Evolutionary conservation across 2,329 filamentous ascomycete species (phyloP), one percentile per base, ranked within the genome.

Genomic region (Aureobasidium uvarum): DNA sequence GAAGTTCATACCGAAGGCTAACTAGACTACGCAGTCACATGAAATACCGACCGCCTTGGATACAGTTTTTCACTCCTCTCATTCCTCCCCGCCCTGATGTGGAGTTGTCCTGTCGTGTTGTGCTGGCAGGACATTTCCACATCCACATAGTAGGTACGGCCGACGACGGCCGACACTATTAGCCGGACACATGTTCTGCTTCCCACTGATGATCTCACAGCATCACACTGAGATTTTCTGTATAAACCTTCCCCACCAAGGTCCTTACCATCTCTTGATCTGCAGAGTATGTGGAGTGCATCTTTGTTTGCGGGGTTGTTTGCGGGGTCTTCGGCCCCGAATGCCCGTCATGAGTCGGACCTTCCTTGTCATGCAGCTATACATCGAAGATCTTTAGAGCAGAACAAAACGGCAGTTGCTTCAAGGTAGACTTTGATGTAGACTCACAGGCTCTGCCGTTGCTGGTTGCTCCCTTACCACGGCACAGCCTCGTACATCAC

Each of bases 241-340:
- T 43, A 31, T n/a, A 33, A 45, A 20, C 51, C 54, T 58, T 13
- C 33, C 33, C 38, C 38, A 43, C 25, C 38, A 43, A 31, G 25
- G 18, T 14, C 20, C 7, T 3, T 41, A 20, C 52, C n/a, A 28
- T 28, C 2, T 58, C 38, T n/a, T 45, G 54, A 58, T 58, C 54
- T 55, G 11, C 33, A 36, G 33, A 36, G 13, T 31, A 31, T 58
- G 55, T 33, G 38, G 55, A 59, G 41, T 59, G 39, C 25, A 59
- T 59, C 31, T 14, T 36, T 38, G 25, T 46, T 45, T 59, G 55
- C 55, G 55, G 55, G 55, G 55, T 58, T 33, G 38, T 33, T n/a
- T 10, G n/a, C 16, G 16, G 43, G 55, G 55, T 38, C 16, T 59
- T 33, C 7, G 18, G 41, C 41, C 55, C 28, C 41, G 41, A 28